phyloP scores from a whole-genome alignment of 2,329 filamentous ascomycete species.

The Colletotrichum brevisporum region DNA sequence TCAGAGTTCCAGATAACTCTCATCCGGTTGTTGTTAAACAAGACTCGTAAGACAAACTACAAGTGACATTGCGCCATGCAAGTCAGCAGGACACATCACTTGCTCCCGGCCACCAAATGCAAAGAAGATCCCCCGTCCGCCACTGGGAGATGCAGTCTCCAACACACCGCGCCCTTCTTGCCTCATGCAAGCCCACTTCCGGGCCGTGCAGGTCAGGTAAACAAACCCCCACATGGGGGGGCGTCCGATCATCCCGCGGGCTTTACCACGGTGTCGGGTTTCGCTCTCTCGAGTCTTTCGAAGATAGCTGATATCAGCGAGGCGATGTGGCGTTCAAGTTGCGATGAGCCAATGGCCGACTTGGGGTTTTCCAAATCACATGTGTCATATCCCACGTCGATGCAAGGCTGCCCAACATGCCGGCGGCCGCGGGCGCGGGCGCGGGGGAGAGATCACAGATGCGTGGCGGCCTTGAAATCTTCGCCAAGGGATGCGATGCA shows the following conservation, averaged over 20 bases:
- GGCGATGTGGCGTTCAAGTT: constrained; percentile 17
- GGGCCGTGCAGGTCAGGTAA: not conserved
- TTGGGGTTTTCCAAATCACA: not conserved
- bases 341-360: constrained; percentile 27
- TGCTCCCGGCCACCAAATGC: not conserved
- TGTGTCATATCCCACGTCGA: not conserved
- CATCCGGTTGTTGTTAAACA: too few relatives aligned
- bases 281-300: not conserved
- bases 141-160: not conserved
- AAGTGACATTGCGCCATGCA: too few relatives aligned
- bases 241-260: constrained; percentile 14
- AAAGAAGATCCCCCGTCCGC: constrained; percentile 17
- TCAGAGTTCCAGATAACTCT: too few relatives aligned
- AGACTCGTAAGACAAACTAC: too few relatives aligned
- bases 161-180: not conserved
- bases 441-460: too few relatives aligned
- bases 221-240: constrained; percentile 9
- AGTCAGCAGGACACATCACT: not conserved
- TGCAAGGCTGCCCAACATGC: too few relatives aligned
- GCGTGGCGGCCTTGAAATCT: too few relatives aligned
- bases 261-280: constrained; percentile 26
- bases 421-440: too few relatives aligned
- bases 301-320: constrained; percentile 18
- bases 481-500: too few relatives aligned
- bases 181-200: constrained; percentile 10